Base-by-base conservation (phyloP, 768 basidiomycete species). In the Pluteus cervinus region DNA sequence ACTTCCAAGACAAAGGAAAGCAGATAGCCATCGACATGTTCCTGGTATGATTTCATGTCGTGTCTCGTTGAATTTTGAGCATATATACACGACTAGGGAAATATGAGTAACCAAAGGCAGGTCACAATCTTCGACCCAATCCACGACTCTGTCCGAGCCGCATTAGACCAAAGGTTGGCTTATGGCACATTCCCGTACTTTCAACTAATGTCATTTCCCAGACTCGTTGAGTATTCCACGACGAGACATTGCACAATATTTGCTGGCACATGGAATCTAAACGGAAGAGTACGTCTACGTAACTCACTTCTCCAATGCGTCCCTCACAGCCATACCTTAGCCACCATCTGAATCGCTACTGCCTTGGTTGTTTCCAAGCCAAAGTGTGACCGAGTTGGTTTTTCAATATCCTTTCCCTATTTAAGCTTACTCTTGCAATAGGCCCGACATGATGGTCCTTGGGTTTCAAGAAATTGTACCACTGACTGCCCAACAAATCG, bases 391-490 rank as follows among this genome's bases (percentile, higher is more conserved):
- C 14, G 77, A 83, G 80, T 81, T 48, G 29, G 73, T 63, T 29
- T 16, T 29, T 24, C 36, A 14, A 17, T 17, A 12, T 24, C 29
- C 4, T 20, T 21, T 6, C 15, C 15, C 8, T 43, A 23, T 8
- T 16, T 23, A 16, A 33, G 25, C 42, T 51, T 41, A 52, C 36
- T 46, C 31, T 14, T 17, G 31, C 24, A 37, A 8, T 39, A 87
- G 86, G 29, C 91, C 92, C 5, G 92, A 97, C 53, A 79, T 98
- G 44, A 82, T 94, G 54, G 81, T 81, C 15, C 67, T 97, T 20
- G 89, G 87, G 2, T 96, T 97, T 55, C 93, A 99, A 59, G 96
- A 99, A 60, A 92, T 99, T 37, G 96, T 99, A 0, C 91, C 92
- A 4, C 73, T 99, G 32, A 97, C 90, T n/a, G 90, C 96, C 3